Percentiles rank a stretch among this genome's conserved stretches.
phyloP scores from a whole-genome alignment of 2,329 filamentous ascomycete species.

The Penicillium sp. region DNA sequence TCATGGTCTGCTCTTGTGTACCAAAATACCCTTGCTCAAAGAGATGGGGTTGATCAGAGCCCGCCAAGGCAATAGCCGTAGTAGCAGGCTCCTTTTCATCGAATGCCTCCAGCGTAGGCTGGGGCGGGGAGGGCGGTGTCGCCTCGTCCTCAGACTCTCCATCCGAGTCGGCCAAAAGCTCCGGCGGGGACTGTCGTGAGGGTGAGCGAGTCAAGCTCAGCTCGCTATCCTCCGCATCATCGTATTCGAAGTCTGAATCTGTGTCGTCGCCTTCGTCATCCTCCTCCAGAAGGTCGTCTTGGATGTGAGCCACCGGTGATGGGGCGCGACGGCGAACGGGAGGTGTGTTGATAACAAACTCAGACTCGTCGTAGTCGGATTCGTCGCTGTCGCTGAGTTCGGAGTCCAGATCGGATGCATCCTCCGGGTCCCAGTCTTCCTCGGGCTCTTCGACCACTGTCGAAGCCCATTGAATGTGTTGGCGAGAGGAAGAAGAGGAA shows the following conservation, averaged over 20 bases:
- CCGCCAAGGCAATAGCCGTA: conserved; percentile 39
- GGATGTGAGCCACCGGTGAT: conserved; percentile 32
- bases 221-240: conserved; percentile 60
- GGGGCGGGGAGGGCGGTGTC: conserved; percentile 68
- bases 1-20: conserved; percentile 45
- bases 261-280: conserved; percentile 43
- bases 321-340: conserved; percentile 31
- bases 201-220: conserved; percentile 67
- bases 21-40: conserved; percentile 52
- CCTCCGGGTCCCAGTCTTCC: conserved; percentile 61
- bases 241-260: conserved; percentile 57
- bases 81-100: conserved; percentile 54
- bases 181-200: conserved; percentile 67
- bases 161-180: conserved; percentile 67
- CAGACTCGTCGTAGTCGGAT: conserved; percentile 46
- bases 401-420: conserved; percentile 57
- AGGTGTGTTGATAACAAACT: conserved; percentile 39
- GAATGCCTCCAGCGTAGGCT: conserved; percentile 57
- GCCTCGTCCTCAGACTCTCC: conserved; percentile 66
- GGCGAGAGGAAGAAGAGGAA: conserved; percentile 44
- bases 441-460: conserved; percentile 69
- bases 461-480: conserved; percentile 86
- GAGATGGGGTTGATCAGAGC: conserved; percentile 40
- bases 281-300: conserved; percentile 31
- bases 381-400: conserved; percentile 49